Evolutionary conservation across 1,284 basidiomycete genomes (phyloP), one percentile per base, ranked within the genome.

Genomic region (Ceratobasidium papillatum): DNA sequence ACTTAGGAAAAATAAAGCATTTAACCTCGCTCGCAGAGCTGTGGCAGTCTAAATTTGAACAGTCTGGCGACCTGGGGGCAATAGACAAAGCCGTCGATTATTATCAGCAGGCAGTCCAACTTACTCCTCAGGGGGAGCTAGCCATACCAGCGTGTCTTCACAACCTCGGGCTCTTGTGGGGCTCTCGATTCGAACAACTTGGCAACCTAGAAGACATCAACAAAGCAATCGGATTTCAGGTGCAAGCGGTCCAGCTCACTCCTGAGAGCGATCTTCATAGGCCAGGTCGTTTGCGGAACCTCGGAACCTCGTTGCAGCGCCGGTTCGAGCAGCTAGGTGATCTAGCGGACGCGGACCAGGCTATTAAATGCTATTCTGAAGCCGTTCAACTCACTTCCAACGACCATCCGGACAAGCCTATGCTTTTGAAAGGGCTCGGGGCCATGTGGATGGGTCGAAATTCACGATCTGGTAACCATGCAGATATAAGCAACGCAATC

Each of bases 321-420:
- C 71, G 71, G 9, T 73, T 73, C n/a, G 43, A 41, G 27, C 58
- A 22, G 1, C 47, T 47, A 17, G 54, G 52, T 12, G 58, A 73
- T 19, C 3, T 45, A 19, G 27, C 36, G 4, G 71, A 73, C 45
- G 5, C 47, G 5, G 58, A 73, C 9, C 25, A 17, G 9, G 41
- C 54, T 2, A 47, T 62, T 17, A 14, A 7, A 17, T 25, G n/a
- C 30, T 9, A 43, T 5, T 38, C 34, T 2, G 19, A 58, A 5
- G 41, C 36, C 5, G 34, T 41, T 30, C 9, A 8, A 17, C 25
- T 51, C 32, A 56, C n/a, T 72, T 12, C 71, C 12, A 25, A 45
- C 8, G 56, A 22, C 34, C n/a, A 58, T 32, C 58, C 36, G n/a
- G 41, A 51, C 30, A 43, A 45, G 38, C 38, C 59, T 7, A 41